phyloP scores from a whole-genome alignment of 306 rosid genomes.

The Mimosa bimucronata region DNA sequence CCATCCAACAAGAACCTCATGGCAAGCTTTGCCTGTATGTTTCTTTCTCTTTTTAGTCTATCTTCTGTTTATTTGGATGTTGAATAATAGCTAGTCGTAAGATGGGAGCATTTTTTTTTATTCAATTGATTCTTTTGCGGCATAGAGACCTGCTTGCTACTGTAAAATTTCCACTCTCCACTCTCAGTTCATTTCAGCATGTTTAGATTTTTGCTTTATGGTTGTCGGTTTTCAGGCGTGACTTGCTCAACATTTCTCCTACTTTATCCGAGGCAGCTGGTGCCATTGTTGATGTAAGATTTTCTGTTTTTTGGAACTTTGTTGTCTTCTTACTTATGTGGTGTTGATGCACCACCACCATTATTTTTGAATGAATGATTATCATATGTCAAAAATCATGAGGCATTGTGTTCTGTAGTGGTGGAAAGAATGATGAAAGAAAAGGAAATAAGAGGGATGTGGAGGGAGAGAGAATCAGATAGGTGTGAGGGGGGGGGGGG shows the following conservation, averaged over 20 bases:
- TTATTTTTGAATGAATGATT: slow-evolving; percentile 9
- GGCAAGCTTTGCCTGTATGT: slow-evolving; percentile 81
- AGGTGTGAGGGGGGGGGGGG: too few relatives aligned
- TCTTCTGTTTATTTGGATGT: slow-evolving; percentile 4
- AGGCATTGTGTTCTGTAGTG: not conserved
- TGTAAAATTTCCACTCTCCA: not conserved
- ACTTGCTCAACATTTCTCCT: slow-evolving; percentile 91
- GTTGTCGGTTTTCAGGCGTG: slow-evolving; percentile 59
- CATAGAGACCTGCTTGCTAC: slow-evolving; percentile 5
- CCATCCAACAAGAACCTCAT: slow-evolving; percentile 83
- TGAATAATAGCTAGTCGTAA: not conserved
- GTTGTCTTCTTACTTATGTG: not conserved
- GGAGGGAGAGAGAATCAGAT: too few relatives aligned
- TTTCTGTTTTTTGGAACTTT: not conserved
- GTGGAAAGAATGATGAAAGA: not conserved
- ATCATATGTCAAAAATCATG: not conserved
- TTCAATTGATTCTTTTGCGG: slow-evolving; percentile 15
- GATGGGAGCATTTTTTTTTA: slow-evolving; percentile 2
- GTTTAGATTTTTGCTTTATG: not conserved
- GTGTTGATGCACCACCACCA: slow-evolving; percentile 13
- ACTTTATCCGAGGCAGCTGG: slow-evolving; percentile 92
- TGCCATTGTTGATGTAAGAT: slow-evolving; percentile 88
- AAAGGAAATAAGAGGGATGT: not conserved
- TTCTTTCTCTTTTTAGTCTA: slow-evolving; percentile 11
- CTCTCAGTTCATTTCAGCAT: too few relatives aligned